Evolutionary conservation across 1,284 basidiomycete genomes (phyloP).

Genomic region (Leccinum cinnamomeum): DNA sequence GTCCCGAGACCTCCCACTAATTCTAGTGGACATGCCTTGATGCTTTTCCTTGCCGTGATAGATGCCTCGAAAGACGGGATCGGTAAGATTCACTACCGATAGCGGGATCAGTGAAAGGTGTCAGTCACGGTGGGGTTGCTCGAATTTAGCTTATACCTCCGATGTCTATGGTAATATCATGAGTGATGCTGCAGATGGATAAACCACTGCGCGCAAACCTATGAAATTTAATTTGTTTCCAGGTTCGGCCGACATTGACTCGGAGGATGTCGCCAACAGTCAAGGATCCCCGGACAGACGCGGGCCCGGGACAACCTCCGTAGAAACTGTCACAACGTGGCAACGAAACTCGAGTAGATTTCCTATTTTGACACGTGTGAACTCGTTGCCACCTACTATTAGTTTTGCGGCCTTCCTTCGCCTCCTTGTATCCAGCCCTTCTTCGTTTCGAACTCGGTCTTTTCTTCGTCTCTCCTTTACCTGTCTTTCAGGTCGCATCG

Average conservation of each 20-base stretch:
- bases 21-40: slow-evolving; percentile 40
- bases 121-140: background rate
- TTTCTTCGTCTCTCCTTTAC: slow-evolving; percentile 32
- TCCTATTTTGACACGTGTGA: slow-evolving; percentile 18
- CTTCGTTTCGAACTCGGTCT: background rate
- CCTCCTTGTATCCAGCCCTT: slow-evolving; percentile 1
- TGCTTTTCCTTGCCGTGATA: slow-evolving; percentile 57
- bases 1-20: slow-evolving; percentile 13
- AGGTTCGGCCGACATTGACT: slow-evolving; percentile 1
- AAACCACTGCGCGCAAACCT: slow-evolving; percentile 29
- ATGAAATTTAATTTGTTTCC: slow-evolving; percentile 36
- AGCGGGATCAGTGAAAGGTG: background rate
- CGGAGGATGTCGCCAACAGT: background rate
- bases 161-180: slow-evolving; percentile 40
- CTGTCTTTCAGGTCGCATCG: slow-evolving; percentile 7
- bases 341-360: background rate
- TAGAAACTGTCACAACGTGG: no score
- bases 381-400: slow-evolving; percentile 11
- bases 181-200: background rate
- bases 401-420: background rate
- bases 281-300: background rate
- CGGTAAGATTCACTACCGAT: slow-evolving; percentile 59
- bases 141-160: slow-evolving; percentile 37
- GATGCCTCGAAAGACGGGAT: slow-evolving; percentile 59
- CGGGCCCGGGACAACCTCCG: no score